Evolutionary conservation across 2,329 filamentous ascomycete species (phyloP), one percentile per base, ranked within the genome.

Genomic region (Colletotrichum magnum): DNA sequence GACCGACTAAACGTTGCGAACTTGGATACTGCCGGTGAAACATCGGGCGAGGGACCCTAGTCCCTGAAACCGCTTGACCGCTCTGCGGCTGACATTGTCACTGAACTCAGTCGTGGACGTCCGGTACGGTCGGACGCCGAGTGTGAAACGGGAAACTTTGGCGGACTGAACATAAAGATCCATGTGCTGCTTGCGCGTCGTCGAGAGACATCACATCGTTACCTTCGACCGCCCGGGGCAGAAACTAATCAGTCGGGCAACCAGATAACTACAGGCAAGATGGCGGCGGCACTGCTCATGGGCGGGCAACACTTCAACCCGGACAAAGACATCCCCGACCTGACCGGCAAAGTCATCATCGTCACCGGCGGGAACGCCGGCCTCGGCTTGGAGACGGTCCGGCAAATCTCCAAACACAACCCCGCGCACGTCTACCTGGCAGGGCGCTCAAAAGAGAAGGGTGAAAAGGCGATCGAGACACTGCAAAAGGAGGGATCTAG

Each of bases 321-420:
- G 2, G 64, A 70, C 21, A 60, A 52, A 10, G 77, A 79, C 47
- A 79, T 82, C 26, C 79, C 79, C 1, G 72, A 76, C 41, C 73
- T 81, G 5, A 57, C 72, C 6, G 78, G 76, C n/a, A 81, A 79
- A 61, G 74, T 79, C 26, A 78, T 82, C 18, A 72, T 81, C 10
- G 74, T 82, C 32, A 82, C 80, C 10, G 80, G 80, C 16, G 80
- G 78, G 57, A 84, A 81, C 56, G 72, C 76, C n/a, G 82, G 82
- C 1, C 75, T 84, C 6, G 82, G 82, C 18, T 78, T 77, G 65
- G 79, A 82, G 71, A 79, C 79, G 7, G 75, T 82, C 57, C 73
- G 79, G 6, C 77, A 80, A 47, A 76, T 84, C 24, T 76, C 80
- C 24, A 78, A 78, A 64, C 82, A 84, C 70, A 71, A 71, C 48